These are phyloP conservation scores for Albifimbria verrucaria DNA, from an alignment of 2,329 filamentous ascomycete genomes.

Conservation along the genomic window DNA sequence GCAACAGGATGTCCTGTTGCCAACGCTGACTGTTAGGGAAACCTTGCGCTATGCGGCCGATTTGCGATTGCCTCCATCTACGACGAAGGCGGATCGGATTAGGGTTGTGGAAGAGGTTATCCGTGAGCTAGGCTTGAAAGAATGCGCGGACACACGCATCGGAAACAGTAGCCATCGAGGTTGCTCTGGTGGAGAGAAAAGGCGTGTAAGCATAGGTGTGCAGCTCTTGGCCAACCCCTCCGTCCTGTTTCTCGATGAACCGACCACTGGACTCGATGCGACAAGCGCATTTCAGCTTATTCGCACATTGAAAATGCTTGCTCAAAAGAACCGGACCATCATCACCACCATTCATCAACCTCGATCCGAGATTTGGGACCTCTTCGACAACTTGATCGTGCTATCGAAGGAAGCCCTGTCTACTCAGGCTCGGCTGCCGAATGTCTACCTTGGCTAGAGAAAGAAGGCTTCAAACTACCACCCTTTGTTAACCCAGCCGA, in stretches of 20 bases:
- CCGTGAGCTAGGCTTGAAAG: conserved; percentile 69
- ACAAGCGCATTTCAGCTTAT: conserved; percentile 74
- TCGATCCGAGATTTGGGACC: conserved; percentile 73
- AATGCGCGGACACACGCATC: conserved; percentile 72
- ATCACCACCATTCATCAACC: conserved; percentile 76
- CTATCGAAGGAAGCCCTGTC: conserved; percentile 62
- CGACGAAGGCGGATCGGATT: conserved; percentile 54
- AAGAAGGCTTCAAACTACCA: conserved; percentile 58
- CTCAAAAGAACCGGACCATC: conserved; percentile 65
- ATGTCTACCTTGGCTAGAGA: conserved; percentile 62
- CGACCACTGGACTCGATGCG: conserved; percentile 74
- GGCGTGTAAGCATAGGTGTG: conserved; percentile 72
- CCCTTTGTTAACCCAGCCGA: conserved; percentile 77
- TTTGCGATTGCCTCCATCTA: conserved; percentile 63
- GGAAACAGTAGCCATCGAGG: conserved; percentile 69
- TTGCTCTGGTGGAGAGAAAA: conserved; percentile 76
- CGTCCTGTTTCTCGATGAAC: conserved; percentile 74
- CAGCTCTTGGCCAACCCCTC: conserved; percentile 78
- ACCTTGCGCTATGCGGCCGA: conserved; percentile 72
- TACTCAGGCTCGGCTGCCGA: conserved; percentile 60
- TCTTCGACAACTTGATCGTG: conserved; percentile 71
- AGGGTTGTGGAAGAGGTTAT: conserved; percentile 74
- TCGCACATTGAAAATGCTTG: conserved; percentile 64
- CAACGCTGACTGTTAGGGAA: conserved; percentile 72
- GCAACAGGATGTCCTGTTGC: conserved; percentile 72